A percentile compares a stretch with the other conserved stretches of the same genome.
Evolutionary conservation across 2,329 filamentous ascomycete genomes (phyloP).

Genomic region (Sporothrix variecibatus): DNA sequence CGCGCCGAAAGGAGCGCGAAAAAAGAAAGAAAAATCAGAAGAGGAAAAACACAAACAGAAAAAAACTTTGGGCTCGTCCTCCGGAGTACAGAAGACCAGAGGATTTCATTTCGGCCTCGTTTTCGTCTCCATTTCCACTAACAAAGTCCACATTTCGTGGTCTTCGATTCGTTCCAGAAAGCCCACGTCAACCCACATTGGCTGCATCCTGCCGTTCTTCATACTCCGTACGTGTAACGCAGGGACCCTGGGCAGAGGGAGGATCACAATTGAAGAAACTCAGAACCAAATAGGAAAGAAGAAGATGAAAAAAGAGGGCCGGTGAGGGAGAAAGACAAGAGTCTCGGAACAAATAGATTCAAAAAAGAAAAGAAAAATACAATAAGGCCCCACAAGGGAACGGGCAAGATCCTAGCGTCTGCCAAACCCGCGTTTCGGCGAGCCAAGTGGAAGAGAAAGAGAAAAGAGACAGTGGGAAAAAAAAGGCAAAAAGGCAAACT

Average conservation of each 20-base stretch:
- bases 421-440: constrained; percentile 17
- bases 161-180: constrained; percentile 21
- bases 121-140: background rate
- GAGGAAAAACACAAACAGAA: background rate
- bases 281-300: background rate
- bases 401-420: constrained; percentile 21
- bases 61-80: background rate
- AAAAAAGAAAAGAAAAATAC: background rate
- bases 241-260: background rate
- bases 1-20: background rate
- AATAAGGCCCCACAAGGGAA: background rate
- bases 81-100: background rate
- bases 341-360: background rate
- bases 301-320: background rate
- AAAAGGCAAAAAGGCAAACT: background rate
- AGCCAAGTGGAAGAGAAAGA: background rate
- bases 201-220: background rate
- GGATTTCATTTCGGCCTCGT: constrained; percentile 6
- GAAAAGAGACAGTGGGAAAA: background rate
- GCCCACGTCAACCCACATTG: constrained; percentile 25
- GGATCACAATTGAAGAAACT: background rate
- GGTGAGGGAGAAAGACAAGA: background rate
- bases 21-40: background rate
- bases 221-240: background rate
- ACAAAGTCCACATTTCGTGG: background rate